Evolutionary conservation across 2,329 filamentous ascomycete genomes (phyloP), one percentile per base, ranked within the genome.

Genomic region (Nemania abortiva): DNA sequence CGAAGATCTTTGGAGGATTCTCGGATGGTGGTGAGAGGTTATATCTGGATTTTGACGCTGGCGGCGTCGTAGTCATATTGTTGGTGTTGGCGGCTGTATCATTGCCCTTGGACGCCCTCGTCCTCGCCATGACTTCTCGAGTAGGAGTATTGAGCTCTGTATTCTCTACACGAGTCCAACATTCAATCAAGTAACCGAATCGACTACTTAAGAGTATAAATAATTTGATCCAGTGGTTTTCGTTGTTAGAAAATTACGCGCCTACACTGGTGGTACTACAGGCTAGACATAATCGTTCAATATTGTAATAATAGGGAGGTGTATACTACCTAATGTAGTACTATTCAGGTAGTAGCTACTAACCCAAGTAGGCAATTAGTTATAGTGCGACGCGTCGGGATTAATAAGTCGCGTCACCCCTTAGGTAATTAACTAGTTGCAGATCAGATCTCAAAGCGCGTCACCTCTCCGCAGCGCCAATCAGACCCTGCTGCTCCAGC

Each of bases 1-100:
- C 84, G 77, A 92, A 89, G 56, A 92, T 77, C 63, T 84, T 86
- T 2, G 86, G 84, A 10, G 86, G 82, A 49, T 82, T 86, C 27
- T 79, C 72, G 11, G 78, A 76, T 55, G 80, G 79, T 15, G 81
- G 60, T 4, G 83, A 71, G 20, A 89, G 77, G 2, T 75, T 74
- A 74, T 86, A 83, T 73, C 77, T 75, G 2, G 78, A 74, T 15
- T 74, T 68, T 13, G 75, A 69, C 57, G 71, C 59, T 5, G n/a
- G n/a, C n/a, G 77, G 56, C 1, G 77, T 62, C 4, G 70, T 49
- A 9, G 75, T 75, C 52, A 78, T 65, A 24, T 76, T 73, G 49
- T 73, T 72, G 57, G 78, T 73, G 20, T 79, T 69, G 11, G 79
- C 74, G 3, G 76, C 61, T 22, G 76, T 72, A 42, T 74, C 68